Evolutionary conservation across 805 yeast genomes (phyloP), one percentile per base, ranked within the genome.

Genomic region (Pichia rugopelliculosa): DNA sequence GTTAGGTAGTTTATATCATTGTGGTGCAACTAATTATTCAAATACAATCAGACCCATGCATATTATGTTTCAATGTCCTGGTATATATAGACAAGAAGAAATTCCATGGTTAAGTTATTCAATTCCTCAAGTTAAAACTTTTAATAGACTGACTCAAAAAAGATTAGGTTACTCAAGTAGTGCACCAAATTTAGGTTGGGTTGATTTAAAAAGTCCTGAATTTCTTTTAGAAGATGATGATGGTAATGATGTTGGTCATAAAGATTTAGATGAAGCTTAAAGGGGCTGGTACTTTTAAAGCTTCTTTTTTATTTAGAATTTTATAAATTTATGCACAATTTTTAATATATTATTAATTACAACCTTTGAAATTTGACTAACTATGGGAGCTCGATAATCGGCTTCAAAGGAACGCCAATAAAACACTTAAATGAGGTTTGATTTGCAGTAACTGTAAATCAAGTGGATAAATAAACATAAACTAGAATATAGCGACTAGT

Each of bases 71-170:
- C 56, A 56, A 53, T 52, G 59, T 36, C 51, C 54, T 21, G 61
- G 66, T 27, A 44, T 45, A 18, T 48, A 50, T 23, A 49, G 63
- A 36, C 66, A 61, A 39, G 66, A 61, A 47, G 66, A 61, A 45
- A 58, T 52, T 11, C 41, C 53, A 2, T 54, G 49, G 42, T 36
- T 56, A 27, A 44, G 41, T 6, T 45, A 45, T 24, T 34, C 51
- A 2, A 33, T 53, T 22, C 54, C 53, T 4, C 49, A 49, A 6
- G 56, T 56, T 27, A 55, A 51, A 27, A 46, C 39, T 3, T 54
- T 36, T 13, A 41, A 52, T 6, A 39, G 20, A 8, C 15, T 48
- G 7, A 52, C 54, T 7, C 53, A 54, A 39, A 30, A 45, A 23
- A 39, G 51, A 36, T 22, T 56, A 22, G 60, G 60, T 8, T 53